Percentiles rank a stretch among this genome's conserved stretches.
These are phyloP conservation scores for Kodamaea sp. DNA, from an alignment of 1,139 yeast species.

Conservation along the genomic window DNA sequence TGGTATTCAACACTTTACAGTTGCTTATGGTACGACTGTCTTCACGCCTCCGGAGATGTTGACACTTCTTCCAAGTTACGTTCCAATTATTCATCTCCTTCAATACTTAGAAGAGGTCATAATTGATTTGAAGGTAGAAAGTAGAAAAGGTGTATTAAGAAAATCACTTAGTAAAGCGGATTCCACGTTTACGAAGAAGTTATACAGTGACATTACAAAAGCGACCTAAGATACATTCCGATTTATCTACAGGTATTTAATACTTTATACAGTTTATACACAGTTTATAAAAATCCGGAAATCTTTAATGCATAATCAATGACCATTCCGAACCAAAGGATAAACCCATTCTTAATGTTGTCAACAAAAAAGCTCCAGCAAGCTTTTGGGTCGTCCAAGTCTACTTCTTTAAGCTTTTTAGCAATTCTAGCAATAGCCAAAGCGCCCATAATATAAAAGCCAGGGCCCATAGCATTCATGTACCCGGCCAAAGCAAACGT, in stretches of 20 bases:
- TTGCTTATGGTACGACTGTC: constrained; percentile 20
- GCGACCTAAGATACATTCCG: neutral
- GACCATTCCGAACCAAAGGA: constrained; percentile 73
- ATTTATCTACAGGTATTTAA: neutral
- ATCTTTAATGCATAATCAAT: constrained; percentile 66
- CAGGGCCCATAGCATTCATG: constrained; percentile 86
- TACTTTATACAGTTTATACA: neutral
- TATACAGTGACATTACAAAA: constrained; percentile 11
- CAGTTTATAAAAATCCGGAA: constrained; percentile 38
- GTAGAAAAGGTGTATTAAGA: constrained; percentile 21
- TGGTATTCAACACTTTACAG: constrained; percentile 34
- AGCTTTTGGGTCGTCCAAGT: constrained; percentile 73
- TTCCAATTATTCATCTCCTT: constrained; percentile 35
- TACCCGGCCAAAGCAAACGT: constrained; percentile 70
- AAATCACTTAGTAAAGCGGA: constrained; percentile 36
- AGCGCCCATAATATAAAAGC: constrained; percentile 66
- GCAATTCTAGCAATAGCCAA: constrained; percentile 69
- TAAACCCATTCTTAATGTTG: constrained; percentile 80
- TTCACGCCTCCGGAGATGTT: constrained; percentile 30
- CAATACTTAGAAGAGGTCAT: constrained; percentile 27
- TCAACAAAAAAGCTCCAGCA: constrained; percentile 83
- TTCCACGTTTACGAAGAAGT: constrained; percentile 18
- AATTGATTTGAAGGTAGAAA: constrained; percentile 22
- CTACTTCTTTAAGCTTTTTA: constrained; percentile 66
- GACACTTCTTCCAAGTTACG: constrained; percentile 29